phyloP scores from a whole-genome alignment of 352 stramenopile genomes.

The Nothophytophthora sp. region DNA sequence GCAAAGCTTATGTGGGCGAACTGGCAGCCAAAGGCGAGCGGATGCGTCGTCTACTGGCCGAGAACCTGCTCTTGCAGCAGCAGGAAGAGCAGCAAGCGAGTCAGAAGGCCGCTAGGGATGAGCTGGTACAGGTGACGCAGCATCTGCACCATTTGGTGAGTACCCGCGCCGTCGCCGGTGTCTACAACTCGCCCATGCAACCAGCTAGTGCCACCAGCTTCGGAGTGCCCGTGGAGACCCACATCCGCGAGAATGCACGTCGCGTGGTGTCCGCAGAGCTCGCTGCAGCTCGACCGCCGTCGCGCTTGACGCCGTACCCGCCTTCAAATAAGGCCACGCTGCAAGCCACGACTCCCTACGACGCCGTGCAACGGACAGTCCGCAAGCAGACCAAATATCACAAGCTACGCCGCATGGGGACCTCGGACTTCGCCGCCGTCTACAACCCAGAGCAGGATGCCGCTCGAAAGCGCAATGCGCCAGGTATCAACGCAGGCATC shows the following conservation, averaged over 20 bases:
- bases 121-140: constrained; percentile 55
- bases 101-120: constrained; percentile 36
- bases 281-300: constrained; percentile 29
- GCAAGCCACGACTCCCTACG: constrained; percentile 45
- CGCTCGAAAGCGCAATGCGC: constrained; percentile 36
- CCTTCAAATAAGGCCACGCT: constrained; percentile 53
- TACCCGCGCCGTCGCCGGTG: constrained; percentile 45
- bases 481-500: constrained; percentile 53
- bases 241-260: constrained; percentile 63
- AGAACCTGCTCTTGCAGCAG: constrained; percentile 46
- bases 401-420: constrained; percentile 47
- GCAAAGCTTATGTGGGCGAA: constrained; percentile 57
- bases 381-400: constrained; percentile 68
- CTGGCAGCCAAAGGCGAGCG: constrained; percentile 50
- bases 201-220: constrained; percentile 44
- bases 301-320: constrained; percentile 49
- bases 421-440: constrained; percentile 49
- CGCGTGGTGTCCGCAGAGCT: constrained; percentile 36
- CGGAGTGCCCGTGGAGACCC: constrained; percentile 56
- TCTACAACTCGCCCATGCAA: constrained; percentile 60
- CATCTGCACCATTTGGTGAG: constrained; percentile 70
- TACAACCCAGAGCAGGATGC: constrained; percentile 47
- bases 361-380: constrained; percentile 37
- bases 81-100: constrained; percentile 37
- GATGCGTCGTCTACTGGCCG: constrained; percentile 45